A percentile compares a stretch with the other conserved stretches of the same genome.
phyloP scores from a whole-genome alignment of 805 yeast species.

The Kuraishia floccosa region DNA sequence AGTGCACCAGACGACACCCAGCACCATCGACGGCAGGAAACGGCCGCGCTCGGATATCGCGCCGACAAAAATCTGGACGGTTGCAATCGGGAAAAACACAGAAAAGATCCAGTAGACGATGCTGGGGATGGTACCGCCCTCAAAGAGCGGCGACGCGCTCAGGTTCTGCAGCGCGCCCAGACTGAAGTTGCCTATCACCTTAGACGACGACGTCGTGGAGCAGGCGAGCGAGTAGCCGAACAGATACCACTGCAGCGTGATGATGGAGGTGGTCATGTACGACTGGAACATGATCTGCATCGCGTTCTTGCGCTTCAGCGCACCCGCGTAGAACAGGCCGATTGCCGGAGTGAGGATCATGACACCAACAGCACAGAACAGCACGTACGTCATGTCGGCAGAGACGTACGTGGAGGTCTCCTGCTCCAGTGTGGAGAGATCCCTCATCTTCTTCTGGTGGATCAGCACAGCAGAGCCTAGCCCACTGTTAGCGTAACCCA shows the following conservation, averaged over 20 bases:
- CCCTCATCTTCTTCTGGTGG: constrained; percentile 10
- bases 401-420: constrained; percentile 25
- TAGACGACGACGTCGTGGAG: constrained; percentile 53
- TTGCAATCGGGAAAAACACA: constrained; percentile 60
- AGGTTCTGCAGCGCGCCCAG: constrained; percentile 61
- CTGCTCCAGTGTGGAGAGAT: constrained; percentile 16
- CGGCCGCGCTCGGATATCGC: constrained; percentile 86
- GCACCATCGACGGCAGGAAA: constrained; percentile 66
- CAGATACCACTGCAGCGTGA: constrained; percentile 76
- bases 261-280: constrained; percentile 52
- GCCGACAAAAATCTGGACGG: constrained; percentile 75
- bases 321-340: constrained; percentile 33
- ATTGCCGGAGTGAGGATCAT: constrained; percentile 35
- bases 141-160: constrained; percentile 25
- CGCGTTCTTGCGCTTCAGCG: constrained; percentile 26
- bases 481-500: constrained; percentile 20
- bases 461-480: constrained; percentile 15
- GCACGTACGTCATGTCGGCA: constrained; percentile 38
- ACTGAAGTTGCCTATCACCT: constrained; percentile 70
- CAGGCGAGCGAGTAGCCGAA: constrained; percentile 88
- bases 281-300: constrained; percentile 32
- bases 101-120: constrained; percentile 33
- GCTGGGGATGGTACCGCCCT: constrained; percentile 4
- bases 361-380: constrained; percentile 36
- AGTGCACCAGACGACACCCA: constrained; percentile 76